These are phyloP conservation scores for Aspergillus terreus DNA, from an alignment of 2,329 filamentous ascomycete genomes.

Conservation along the genomic window DNA sequence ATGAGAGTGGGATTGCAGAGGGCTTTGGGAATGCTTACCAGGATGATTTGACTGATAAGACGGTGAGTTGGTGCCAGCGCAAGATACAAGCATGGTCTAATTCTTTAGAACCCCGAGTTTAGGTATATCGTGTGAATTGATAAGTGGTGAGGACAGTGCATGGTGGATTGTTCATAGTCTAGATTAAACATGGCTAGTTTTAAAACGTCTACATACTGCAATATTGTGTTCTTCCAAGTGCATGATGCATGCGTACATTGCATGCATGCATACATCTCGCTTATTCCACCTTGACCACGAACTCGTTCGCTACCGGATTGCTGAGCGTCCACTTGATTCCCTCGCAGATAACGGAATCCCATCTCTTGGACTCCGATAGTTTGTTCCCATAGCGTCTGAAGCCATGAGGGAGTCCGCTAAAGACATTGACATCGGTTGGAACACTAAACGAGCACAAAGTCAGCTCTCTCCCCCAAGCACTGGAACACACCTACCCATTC, in stretches of 20 bases:
- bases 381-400: conserved; percentile 36
- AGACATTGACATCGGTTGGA: conserved; percentile 47
- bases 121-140: conserved; percentile 7
- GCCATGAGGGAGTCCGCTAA: conserved; percentile 53
- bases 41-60: conserved; percentile 50
- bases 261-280: no score
- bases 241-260: no score
- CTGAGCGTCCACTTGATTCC: conserved; percentile 29
- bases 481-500: conserved; percentile 37
- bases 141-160: neutral
- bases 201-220: neutral
- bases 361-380: conserved; percentile 23
- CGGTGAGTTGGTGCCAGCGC: conserved; percentile 6
- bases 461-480: neutral
- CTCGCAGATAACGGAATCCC: conserved; percentile 27
- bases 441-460: conserved; percentile 32
- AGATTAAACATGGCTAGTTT: no score
- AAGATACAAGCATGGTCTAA: neutral
- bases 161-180: neutral
- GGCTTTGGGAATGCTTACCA: conserved; percentile 52
- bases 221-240: neutral
- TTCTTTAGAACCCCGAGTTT: conserved; percentile 12
- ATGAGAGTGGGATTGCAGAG: conserved; percentile 39
- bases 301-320: conserved; percentile 10
- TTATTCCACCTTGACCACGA: neutral